Base-by-base conservation (phyloP, 148 eudicot species). In the Drosera capensis region DNA sequence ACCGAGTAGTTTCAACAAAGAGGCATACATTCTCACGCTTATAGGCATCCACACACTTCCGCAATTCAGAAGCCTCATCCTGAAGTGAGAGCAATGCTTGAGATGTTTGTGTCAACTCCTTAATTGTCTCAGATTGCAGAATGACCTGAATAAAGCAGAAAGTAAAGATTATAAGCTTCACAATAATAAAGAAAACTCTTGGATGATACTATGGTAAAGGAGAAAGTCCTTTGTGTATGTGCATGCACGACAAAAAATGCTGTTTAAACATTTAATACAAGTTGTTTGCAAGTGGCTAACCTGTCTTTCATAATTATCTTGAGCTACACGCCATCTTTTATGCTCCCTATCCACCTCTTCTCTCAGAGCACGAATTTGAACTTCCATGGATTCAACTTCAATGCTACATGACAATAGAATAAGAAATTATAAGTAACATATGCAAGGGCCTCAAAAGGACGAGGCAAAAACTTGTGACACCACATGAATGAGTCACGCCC, bases 301-400 rank as follows among this genome's bases (percentile, higher is more conserved):
- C 88, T 90, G 99, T 68, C 99, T 75, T 60, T 85, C 88, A 63
- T 90, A 90, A 60, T 90, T 90, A 46, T 59, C 74, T 55, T 79
- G 93, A 52, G 78, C 71, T 55, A 79, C 67, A 58, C 70, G 71
- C 63, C 83, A 72, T 49, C 60, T 66, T 57, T 73, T 67, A 54
- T 75, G 95, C 60, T 79, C 94, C 48, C 58, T 70, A 63, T 74
- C 95, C 63, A 90, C 56, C 52, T 81, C 81, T 43, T 81, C 71
- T 63, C 68, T 74, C 76, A 84, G 46, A 21, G 70, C 53, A 49
- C 71, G 48, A 25, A 90, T 49, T 58, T 71, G 74, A 22, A 74
- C 55, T 58, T 81, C 95, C 65, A 78, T 16, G 1, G 55, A 53
- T 19, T 34, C 65, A 60, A 78, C 56, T 46, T 74, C 71, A 36